These are phyloP conservation scores for Beauveria caledonica DNA, from an alignment of 2,329 filamentous ascomycete genomes.

Conservation along the genomic window DNA sequence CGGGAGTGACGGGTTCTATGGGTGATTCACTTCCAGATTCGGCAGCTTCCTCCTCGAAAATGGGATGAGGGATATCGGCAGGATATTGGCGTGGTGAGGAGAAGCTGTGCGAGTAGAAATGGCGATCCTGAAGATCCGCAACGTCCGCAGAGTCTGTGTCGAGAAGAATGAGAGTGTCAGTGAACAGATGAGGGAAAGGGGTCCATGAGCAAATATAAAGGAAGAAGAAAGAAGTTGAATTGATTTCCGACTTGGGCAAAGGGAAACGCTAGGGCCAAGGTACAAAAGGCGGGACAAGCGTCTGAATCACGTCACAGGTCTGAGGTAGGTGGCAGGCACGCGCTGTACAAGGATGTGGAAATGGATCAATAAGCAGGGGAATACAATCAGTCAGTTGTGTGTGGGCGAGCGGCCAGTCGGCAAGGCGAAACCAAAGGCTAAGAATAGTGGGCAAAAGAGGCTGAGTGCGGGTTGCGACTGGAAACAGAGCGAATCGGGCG, in stretches of 20 bases:
- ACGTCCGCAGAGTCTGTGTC: constrained; percentile 9
- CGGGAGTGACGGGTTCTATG: constrained; percentile 54
- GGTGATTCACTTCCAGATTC: constrained; percentile 52
- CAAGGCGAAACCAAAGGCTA: constrained; percentile 5
- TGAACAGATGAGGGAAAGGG: neutral
- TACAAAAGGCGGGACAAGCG: constrained; percentile 9
- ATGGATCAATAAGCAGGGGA: constrained; percentile 12
- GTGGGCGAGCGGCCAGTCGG: neutral
- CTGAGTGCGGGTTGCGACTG: neutral
- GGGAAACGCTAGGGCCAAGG: constrained; percentile 2
- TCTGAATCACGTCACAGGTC: constrained; percentile 12
- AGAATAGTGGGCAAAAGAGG: constrained; percentile 7
- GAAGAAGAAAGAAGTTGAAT: neutral
- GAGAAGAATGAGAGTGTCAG: constrained; percentile 16
- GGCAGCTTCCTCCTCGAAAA: constrained; percentile 44
- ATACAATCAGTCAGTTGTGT: neutral
- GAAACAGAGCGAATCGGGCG: neutral
- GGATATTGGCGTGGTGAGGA: constrained; percentile 40
- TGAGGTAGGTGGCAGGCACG: constrained; percentile 13
- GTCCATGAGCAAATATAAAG: neutral
- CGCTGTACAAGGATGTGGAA: neutral
- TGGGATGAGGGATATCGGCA: constrained; percentile 42
- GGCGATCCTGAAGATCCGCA: neutral
- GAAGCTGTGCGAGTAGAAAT: constrained; percentile 17
- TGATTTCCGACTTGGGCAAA: neutral